Evolutionary conservation across 179 eudicot genomes (phyloP), one percentile per base, ranked within the genome.

Genomic region (Corrigiola litoralis): DNA sequence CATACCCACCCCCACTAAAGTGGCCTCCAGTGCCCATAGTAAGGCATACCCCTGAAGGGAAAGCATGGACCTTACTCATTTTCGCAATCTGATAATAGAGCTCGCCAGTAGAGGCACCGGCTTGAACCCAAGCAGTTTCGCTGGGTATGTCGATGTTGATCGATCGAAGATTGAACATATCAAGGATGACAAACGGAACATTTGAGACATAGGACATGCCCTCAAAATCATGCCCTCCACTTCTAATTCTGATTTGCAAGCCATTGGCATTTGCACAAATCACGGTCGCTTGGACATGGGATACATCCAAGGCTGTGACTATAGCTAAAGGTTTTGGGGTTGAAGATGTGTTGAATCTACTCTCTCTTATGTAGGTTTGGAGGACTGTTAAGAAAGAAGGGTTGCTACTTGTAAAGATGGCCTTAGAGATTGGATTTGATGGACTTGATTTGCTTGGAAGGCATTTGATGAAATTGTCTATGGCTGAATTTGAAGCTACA

Each of bases 1-100:
- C 79, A 47, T 75, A 75, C 7, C 79, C 79, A 41, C 79, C 79
- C 4, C 75, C 75, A 3, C 66, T 70, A 53, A 75, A 58, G 13
- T 75, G 79, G 1, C 79, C 79, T 34, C 79, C 79, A 0, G 32
- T 25, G 3, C 75, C 75, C 18, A 75, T 21, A 6, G 68, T 75
- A 24, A 46, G 50, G 32, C 79, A 70, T 16, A 70, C 51, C 3
- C 79, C 75, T 0, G 68, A 71, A 28, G 79, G 75, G 36, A 75
- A 66, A 9, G 59, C 79, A 21, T 40, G 79, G 36, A 50, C 31
- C 7, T 53, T 60, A 40, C 73, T 74, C 61, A 46, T 62, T 6
- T 47, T 25, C 2, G 65, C 52, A 8, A 74, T 74, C 37, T 63
- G 34, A 48, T 74, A 74, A 18, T 74, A 74, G 20, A 68, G 53